Evolutionary conservation across 2,329 filamentous ascomycete species (phyloP), one percentile per base, ranked within the genome.

Genomic region (Microsporum canis): DNA sequence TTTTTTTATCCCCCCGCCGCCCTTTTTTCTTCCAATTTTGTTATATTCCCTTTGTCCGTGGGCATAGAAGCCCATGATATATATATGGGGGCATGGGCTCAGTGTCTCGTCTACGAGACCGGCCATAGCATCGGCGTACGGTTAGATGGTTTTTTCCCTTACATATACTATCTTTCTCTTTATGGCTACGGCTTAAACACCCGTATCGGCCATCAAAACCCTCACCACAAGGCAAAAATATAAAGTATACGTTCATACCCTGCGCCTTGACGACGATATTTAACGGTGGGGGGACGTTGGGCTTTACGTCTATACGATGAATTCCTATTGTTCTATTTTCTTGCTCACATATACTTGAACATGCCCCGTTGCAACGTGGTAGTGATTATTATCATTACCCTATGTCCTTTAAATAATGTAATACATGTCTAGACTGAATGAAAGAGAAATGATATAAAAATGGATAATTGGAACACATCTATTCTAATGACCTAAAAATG

Each of bases 1-100:
- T 31, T 51, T n/a, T n/a, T 43, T n/a, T 27, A 51, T 51, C 27
- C 45, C 31, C n/a, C 31, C 23, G 2, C 23, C 31, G 23, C 3
- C 7, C 2, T 17, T 29, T 53, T 38, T 10, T n/a, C 23, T 36
- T n/a, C 17, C 17, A 23, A 23, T 6, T 17, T 36, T 36, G 12
- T 55, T 23, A 43, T 43, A 17, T 55, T 55, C 51, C 5, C 23
- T 36, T 55, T 55, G 33, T 38, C 33, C 8, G 3, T 23, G 31
- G 51, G 51, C 51, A 55, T 34, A 14, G 51, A 55, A 55, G 51
- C 51, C 31, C 31, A 5, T n/a, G 23, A 55, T 55, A 55, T 55
- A 55, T 55, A 55, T 55, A 55, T 36, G 51, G 51, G 51, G 51
- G 51, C 51, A 55, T 55, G 51, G 51, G 51, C 14, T 36, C 51